Evolutionary conservation across 2,329 filamentous ascomycete species (phyloP), one percentile per base, ranked within the genome.

Genomic region (Diplodia seriata): DNA sequence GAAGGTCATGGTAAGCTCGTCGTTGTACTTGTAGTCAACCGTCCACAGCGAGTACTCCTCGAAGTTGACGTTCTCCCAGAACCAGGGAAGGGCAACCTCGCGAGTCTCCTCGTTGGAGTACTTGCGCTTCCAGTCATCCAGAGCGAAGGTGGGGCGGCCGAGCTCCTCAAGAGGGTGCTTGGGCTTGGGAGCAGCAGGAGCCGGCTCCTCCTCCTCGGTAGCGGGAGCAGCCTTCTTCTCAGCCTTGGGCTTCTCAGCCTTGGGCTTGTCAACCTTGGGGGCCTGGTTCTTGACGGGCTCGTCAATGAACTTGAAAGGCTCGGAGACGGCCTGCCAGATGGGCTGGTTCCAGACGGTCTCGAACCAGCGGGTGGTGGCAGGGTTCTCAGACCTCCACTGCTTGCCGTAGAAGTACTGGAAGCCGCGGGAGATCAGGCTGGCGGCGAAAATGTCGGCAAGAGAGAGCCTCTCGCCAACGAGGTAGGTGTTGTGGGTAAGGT

Each of bases 111-210:
- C 88, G 89, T 99, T 99, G 77, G 95, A 99, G 89, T 97, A 99
- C 82, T 92, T 90, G 79, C 95, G 93, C 91, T 99, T 99, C 92
- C 91, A 97, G 85, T 99, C 95, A 79, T 99, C 95, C 68, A 99
- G 87, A 74, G 91, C 86, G 78, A 97, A 87, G 68, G 90, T 89
- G 70, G 95, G 85, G 80, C 90, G 91, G 77, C 90, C 89, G 67
- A 98, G 91, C 73, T 88, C 81, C 82, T 97, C 94, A 72, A 97
- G 87, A 75, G 95, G 94, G 87, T 99, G 95, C 91, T 98, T 99
- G 80, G 94, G 83, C 90, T 97, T 98, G 78, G 93, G 92, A 71
- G 89, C 87, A 71, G 89, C 87, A 69, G 85, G 82, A 47, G 81
- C 77, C 62, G 84, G 84, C 72, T 87, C 85, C 71, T 89, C 86